Percentiles rank a stretch among this genome's conserved stretches.
phyloP scores from a whole-genome alignment of 1,139 yeast species.

The Geotrichum aggregatum region DNA sequence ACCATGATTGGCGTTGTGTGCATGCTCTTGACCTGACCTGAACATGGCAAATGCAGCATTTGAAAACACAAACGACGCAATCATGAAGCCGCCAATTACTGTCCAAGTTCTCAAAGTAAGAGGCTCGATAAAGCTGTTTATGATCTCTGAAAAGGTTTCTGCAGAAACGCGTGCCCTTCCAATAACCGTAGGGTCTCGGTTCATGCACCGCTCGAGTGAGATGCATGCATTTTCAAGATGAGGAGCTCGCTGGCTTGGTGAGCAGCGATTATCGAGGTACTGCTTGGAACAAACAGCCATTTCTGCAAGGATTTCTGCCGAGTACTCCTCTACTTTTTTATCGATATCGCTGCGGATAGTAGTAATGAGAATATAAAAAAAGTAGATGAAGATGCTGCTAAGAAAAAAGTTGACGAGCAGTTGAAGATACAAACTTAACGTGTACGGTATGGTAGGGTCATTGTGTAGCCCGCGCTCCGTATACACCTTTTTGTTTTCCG shows the following conservation, averaged over 20 bases:
- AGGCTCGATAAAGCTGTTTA: conserved; percentile 71
- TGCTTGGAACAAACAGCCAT: conserved; percentile 68
- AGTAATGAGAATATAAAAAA: conserved; percentile 52
- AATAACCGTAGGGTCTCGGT: conserved; percentile 70
- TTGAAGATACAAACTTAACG: conserved; percentile 69
- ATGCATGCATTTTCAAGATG: conserved; percentile 70
- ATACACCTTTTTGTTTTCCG: background rate
- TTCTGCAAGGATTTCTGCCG: conserved; percentile 58
- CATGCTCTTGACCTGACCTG: background rate
- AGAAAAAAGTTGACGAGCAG: conserved; percentile 60
- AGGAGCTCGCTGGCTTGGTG: conserved; percentile 52
- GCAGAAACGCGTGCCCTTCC: conserved; percentile 76
- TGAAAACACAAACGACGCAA: conserved; percentile 21
- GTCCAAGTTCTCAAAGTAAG: conserved; percentile 70
- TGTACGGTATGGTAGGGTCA: conserved; percentile 58
- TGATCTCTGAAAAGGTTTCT: conserved; percentile 73
- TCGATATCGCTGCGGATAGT: conserved; percentile 69
- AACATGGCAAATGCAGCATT: conserved; percentile 14
- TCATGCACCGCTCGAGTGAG: conserved; percentile 80
- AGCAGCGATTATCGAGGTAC: conserved; percentile 68
- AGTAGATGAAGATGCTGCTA: conserved; percentile 52
- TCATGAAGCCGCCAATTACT: conserved; percentile 47
- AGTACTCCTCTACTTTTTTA: conserved; percentile 60
- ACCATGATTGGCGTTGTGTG: too few species aligned
- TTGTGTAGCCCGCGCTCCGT: conserved; percentile 5